Evolutionary conservation across 805 yeast species (phyloP).

Genomic region (Candida ficus): DNA sequence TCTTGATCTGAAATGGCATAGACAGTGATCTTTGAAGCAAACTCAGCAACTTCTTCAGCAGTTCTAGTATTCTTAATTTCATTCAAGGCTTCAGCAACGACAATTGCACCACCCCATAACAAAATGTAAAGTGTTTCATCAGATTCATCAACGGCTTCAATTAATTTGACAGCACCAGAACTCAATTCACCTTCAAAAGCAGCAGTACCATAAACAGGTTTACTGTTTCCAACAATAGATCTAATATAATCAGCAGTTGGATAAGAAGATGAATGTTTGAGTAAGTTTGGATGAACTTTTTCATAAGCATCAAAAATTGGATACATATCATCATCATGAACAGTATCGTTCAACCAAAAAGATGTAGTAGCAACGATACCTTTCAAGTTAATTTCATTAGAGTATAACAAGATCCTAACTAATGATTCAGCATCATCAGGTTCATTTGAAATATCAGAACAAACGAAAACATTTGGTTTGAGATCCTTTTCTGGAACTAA

Average conservation of each 20-base stretch:
- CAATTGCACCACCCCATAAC: conserved; percentile 30
- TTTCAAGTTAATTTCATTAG: conserved; percentile 25
- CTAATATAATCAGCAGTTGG: conserved; percentile 26
- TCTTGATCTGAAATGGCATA: conserved; percentile 32
- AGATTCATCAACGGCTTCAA: conserved; percentile 21
- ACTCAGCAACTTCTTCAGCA: conserved; percentile 11
- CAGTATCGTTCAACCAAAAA: conserved; percentile 27
- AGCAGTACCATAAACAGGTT: conserved; percentile 24
- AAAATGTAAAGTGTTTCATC: conserved; percentile 21
- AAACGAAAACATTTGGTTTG: conserved; percentile 26
- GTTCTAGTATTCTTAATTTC: conserved; percentile 19
- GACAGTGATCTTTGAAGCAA: conserved; percentile 19
- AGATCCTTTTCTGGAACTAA: conserved; percentile 25
- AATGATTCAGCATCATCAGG: conserved; percentile 30
- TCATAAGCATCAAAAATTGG: conserved; percentile 29
- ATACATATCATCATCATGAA: conserved; percentile 27
- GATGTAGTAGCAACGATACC: conserved; percentile 32
- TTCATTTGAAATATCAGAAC: conserved; percentile 29
- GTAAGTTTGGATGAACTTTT: conserved; percentile 21
- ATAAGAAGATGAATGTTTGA: conserved; percentile 24
- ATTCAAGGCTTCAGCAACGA: conserved; percentile 28
- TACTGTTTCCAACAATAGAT: conserved; percentile 23
- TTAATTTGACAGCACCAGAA: conserved; percentile 23
- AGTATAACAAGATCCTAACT: conserved; percentile 27
- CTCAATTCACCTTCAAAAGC: conserved; percentile 18